Percentiles rank a stretch among this genome's conserved stretches.
phyloP scores from a whole-genome alignment of 2,329 filamentous ascomycete genomes.

The Neopestalotiopsis rosae region DNA sequence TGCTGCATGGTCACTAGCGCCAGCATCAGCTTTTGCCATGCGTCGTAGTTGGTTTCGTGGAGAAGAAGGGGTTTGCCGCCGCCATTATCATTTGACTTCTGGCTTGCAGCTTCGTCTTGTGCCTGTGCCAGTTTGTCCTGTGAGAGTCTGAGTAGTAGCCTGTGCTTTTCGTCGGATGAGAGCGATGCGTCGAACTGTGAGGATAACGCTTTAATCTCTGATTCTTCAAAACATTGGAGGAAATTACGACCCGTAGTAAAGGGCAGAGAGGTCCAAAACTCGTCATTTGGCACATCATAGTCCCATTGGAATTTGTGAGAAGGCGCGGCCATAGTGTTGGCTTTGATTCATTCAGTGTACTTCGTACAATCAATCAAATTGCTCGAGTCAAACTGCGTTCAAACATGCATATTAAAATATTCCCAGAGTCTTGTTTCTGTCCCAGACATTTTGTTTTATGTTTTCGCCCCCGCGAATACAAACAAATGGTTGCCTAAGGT shows the following conservation, averaged over 20 bases:
- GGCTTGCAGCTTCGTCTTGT: neutral
- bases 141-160: neutral
- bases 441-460: no score
- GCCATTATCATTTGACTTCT: neutral
- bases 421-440: no score
- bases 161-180: neutral
- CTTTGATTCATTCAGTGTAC: neutral
- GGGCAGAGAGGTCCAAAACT: neutral
- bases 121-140: neutral
- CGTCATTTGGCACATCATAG: constrained; percentile 4
- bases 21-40: constrained; percentile 11
- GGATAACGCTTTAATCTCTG: neutral
- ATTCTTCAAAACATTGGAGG: neutral
- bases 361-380: no score
- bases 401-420: no score
- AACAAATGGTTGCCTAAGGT: no score
- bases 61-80: neutral
- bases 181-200: constrained; percentile 2
- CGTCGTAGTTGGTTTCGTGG: neutral
- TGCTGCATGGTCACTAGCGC: constrained; percentile 7
- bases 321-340: neutral
- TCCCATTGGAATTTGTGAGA: constrained; percentile 1
- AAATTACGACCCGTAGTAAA: constrained; percentile 7
- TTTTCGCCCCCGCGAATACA: no score
- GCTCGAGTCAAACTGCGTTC: no score